These are phyloP conservation scores for Fusarium incarnatum DNA, from an alignment of 2,329 filamentous ascomycete species.

Conservation along the genomic window DNA sequence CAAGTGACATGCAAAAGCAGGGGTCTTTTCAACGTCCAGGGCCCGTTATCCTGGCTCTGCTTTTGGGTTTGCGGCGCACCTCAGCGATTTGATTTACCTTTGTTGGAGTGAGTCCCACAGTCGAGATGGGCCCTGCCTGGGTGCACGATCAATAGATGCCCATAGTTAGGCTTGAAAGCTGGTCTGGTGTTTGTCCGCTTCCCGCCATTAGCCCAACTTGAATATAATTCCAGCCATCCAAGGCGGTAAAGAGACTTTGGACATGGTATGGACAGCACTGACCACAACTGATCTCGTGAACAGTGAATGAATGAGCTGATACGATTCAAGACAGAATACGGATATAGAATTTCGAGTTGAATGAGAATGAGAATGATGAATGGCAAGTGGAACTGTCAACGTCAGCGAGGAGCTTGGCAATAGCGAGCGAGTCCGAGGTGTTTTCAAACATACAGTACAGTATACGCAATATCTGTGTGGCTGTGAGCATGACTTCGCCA, in stretches of 20 bases:
- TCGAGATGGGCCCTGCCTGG: conserved; percentile 23
- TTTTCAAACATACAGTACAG: conserved; percentile 6
- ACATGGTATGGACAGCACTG: conserved; percentile 19
- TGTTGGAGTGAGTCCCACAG: conserved; percentile 18
- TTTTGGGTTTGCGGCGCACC: conserved; percentile 20
- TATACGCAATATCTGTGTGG: conserved; percentile 37
- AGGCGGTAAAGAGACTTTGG: conserved; percentile 5
- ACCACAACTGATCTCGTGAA: conserved; percentile 18
- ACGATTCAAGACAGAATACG: background rate
- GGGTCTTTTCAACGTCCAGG: conserved; percentile 26
- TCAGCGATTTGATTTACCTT: conserved; percentile 16
- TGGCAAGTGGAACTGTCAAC: conserved; percentile 35
- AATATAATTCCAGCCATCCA: conserved; percentile 23
- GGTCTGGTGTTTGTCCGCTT: conserved; percentile 14
- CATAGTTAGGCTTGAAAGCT: conserved; percentile 4
- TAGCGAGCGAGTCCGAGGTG: conserved; percentile 20
- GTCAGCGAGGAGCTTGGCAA: conserved; percentile 45
- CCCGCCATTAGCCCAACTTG: conserved; percentile 10
- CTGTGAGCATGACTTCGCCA: conserved; percentile 42
- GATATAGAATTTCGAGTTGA: background rate
- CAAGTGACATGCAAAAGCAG: conserved; percentile 18
- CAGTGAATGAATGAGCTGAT: conserved; percentile 1
- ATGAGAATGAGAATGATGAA: conserved; percentile 3
- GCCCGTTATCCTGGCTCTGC: conserved; percentile 20
- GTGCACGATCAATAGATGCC: conserved; percentile 14